Conservation (phyloP, 495 filamentous ascomycete species). For the Cercophora newfieldiana region DNA sequence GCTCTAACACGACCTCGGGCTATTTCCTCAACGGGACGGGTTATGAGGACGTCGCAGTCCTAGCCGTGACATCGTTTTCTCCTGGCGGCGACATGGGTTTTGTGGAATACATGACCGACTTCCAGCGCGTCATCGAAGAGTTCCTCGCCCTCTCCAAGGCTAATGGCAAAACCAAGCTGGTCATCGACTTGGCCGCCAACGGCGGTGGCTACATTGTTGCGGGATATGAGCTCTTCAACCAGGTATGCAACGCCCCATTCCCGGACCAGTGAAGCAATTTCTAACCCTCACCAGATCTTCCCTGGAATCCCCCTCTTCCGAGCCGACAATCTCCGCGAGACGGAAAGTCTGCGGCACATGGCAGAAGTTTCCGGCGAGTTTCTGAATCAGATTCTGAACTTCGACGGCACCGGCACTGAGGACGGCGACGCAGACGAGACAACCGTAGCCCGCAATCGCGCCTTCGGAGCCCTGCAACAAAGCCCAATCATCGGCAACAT, state of each 20-base stretch:
- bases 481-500: slow-evolving; percentile 27
- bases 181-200: slow-evolving; percentile 60
- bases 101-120: slow-evolving; percentile 31
- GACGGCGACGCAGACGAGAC: not conserved
- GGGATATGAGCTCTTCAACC: slow-evolving; percentile 45
- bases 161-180: slow-evolving; percentile 47
- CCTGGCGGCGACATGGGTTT: slow-evolving; percentile 15
- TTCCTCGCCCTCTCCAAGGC: slow-evolving; percentile 41
- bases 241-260: no score
- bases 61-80: slow-evolving; percentile 29
- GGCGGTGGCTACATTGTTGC: slow-evolving; percentile 51
- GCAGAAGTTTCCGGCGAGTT: slow-evolving; percentile 23
- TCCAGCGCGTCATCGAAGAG: slow-evolving; percentile 39
- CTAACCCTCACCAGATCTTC: slow-evolving; percentile 20
- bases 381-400: slow-evolving; percentile 19
- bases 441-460: not conserved
- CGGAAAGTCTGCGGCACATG: slow-evolving; percentile 27
- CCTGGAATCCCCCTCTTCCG: slow-evolving; percentile 29
- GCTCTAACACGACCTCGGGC: slow-evolving; percentile 30
- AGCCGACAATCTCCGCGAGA: slow-evolving; percentile 36
- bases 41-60: slow-evolving; percentile 43
- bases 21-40: slow-evolving; percentile 43
- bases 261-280: no score
- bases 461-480: slow-evolving; percentile 16
- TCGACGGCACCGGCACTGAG: slow-evolving; percentile 11